Conservation (phyloP, 345 rosid species). For the Geranium rotundifolium region DNA sequence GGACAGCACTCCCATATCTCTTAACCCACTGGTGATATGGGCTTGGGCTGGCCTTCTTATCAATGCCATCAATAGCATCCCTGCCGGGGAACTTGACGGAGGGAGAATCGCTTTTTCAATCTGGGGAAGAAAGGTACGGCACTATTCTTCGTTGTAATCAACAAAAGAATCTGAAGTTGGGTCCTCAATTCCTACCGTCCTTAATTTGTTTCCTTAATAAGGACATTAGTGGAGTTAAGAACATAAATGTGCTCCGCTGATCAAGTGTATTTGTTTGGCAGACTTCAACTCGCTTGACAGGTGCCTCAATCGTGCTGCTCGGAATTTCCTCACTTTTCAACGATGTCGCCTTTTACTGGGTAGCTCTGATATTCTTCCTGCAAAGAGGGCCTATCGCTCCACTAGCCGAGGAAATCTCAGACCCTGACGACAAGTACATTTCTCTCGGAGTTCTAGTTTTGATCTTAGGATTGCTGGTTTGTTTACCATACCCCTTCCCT, state of each 20-base stretch:
- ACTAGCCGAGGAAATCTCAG: slow-evolving; percentile 60
- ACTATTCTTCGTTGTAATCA: slow-evolving; percentile 1
- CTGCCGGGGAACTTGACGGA: slow-evolving; percentile 91
- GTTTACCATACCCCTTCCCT: slow-evolving; percentile 80
- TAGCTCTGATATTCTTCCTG: slow-evolving; percentile 64
- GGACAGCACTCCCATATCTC: slow-evolving; percentile 77
- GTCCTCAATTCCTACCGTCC: background rate
- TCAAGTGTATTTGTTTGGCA: slow-evolving; percentile 17
- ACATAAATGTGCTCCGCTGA: slow-evolving; percentile 1
- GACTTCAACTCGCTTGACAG: slow-evolving; percentile 67
- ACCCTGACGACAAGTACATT: slow-evolving; percentile 51
- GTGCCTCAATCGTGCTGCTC: slow-evolving; percentile 51
- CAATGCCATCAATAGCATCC: slow-evolving; percentile 90
- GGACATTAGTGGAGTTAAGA: too few relatives aligned
- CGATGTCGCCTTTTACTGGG: slow-evolving; percentile 93
- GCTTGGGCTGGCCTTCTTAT: slow-evolving; percentile 95
- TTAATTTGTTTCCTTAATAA: too few relatives aligned
- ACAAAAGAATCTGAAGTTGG: background rate
- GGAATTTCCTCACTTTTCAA: slow-evolving; percentile 65
- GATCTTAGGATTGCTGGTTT: slow-evolving; percentile 60
- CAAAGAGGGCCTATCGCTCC: slow-evolving; percentile 90
- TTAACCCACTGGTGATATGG: slow-evolving; percentile 83
- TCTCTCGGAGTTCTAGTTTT: slow-evolving; percentile 59
- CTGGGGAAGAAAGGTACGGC: slow-evolving; percentile 90
- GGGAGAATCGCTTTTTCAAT: slow-evolving; percentile 74